Conservation (phyloP, 2,329 filamentous ascomycete species). For the Botrytis galanthina region DNA sequence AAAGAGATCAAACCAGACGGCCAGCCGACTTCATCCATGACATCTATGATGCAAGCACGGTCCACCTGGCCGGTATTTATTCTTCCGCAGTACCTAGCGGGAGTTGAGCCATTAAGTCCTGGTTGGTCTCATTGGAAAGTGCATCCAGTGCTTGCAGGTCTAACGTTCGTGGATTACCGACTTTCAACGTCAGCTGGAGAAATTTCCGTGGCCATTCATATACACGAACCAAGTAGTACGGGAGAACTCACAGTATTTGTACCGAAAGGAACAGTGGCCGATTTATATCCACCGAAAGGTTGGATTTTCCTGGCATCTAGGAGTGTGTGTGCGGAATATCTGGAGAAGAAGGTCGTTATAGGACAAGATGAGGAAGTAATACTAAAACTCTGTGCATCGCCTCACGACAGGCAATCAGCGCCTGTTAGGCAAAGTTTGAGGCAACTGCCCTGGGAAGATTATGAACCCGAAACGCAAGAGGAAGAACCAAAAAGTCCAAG, state of each 20-base stretch:
- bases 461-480: constrained; percentile 1
- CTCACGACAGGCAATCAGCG: background rate
- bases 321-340: constrained; percentile 6
- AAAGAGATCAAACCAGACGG: constrained; percentile 29
- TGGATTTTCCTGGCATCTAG: constrained; percentile 4
- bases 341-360: constrained; percentile 15
- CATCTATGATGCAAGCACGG: constrained; percentile 31
- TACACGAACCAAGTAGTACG: constrained; percentile 20
- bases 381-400: background rate
- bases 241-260: constrained; percentile 24
- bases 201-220: constrained; percentile 23
- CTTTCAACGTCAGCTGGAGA: constrained; percentile 22
- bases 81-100: constrained; percentile 29
- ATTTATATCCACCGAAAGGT: background rate
- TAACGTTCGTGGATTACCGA: constrained; percentile 24
- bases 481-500: constrained; percentile 5
- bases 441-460: constrained; percentile 7
- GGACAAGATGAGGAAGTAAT: constrained; percentile 1
- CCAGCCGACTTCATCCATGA: constrained; percentile 24
- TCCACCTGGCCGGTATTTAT: constrained; percentile 31
- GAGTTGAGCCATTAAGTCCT: constrained; percentile 25
- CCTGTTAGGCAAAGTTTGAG: background rate
- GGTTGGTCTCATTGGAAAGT: constrained; percentile 27
- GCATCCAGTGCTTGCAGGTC: constrained; percentile 27
- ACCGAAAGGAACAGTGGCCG: constrained; percentile 14